Conservation (phyloP, 495 filamentous ascomycete species). For the Neurospora sp. region DNA sequence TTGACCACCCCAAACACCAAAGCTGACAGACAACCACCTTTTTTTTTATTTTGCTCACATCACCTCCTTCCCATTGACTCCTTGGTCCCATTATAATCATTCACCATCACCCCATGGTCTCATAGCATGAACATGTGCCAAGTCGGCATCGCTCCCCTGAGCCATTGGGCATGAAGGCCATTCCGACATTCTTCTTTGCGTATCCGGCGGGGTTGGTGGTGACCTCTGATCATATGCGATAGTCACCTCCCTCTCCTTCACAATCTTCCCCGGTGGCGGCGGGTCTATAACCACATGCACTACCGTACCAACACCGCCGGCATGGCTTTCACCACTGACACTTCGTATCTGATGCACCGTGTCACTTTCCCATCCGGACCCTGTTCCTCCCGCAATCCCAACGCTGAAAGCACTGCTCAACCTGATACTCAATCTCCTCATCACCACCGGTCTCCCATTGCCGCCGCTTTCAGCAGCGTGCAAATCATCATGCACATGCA, state of each 20-base stretch:
- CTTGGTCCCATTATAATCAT: not conserved
- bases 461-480: not conserved
- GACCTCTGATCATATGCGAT: not conserved
- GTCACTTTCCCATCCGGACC: not conserved
- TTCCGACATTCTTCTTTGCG: not conserved
- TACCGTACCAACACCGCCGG: not conserved
- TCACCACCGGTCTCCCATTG: not conserved
- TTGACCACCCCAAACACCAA: not conserved
- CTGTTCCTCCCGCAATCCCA: not conserved
- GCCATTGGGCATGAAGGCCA: not conserved
- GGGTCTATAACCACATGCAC: not conserved
- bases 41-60: not conserved
- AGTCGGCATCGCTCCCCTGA: not conserved
- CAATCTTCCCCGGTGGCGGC: not conserved
- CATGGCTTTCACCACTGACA: not conserved
- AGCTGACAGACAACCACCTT: not conserved
- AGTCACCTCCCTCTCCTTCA: not conserved
- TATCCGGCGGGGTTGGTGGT: not conserved
- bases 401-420: not conserved
- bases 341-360: not conserved
- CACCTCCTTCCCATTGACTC: not conserved
- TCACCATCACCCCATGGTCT: not conserved
- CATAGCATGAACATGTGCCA: not conserved
- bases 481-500: not conserved
- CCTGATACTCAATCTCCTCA: not conserved